Evolutionary conservation across 768 basidiomycete species (phyloP), one percentile per base, ranked within the genome.

Genomic region (Phylloporus sp.): DNA sequence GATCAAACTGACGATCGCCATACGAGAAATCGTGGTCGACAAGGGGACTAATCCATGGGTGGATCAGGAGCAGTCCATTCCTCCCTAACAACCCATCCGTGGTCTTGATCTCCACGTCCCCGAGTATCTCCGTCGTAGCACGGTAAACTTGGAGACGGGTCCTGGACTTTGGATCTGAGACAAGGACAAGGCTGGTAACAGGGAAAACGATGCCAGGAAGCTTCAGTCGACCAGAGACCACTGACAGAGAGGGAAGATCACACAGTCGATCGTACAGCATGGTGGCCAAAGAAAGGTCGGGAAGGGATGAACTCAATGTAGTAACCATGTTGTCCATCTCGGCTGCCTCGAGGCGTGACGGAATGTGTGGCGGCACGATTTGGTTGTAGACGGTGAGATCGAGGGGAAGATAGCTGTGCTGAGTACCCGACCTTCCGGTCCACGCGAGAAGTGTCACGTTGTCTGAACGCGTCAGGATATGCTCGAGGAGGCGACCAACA

Each of bases 381-480:
- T 44, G 21, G 13, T 29, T 23, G 24, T 44, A 44, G 15, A 44
- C 42, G 0, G 26, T 37, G n/a, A 51, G 51, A 15, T 44, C 23
- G 7, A 23, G 18, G 3, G 50, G 40, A 15, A 51, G 50, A 21
- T 47, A 53, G n/a, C 52, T 53, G 17, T 52, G 44, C 13, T 40
- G 50, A 3, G 14, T 21, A 3, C 33, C 20, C 2, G 51, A 10
- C 3, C 6, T 14, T 6, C 52, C 52, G 13, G 36, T 42, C 52
- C 52, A 48, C 3, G 23, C 32, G 4, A 52, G 48, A 23, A 43
- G 22, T 1, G 21, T 17, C 4, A 39, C 13, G 17, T 54, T 41
- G 1, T 47, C 39, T 0, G 53, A 55, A 4, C 22, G 33, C 3
- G 23, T 29, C 2, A 54, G 3, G 4, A 54, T 21, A 6, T 42